Base-by-base conservation (phyloP, 768 basidiomycete genomes). In the Sporobolomyces phaffii region DNA sequence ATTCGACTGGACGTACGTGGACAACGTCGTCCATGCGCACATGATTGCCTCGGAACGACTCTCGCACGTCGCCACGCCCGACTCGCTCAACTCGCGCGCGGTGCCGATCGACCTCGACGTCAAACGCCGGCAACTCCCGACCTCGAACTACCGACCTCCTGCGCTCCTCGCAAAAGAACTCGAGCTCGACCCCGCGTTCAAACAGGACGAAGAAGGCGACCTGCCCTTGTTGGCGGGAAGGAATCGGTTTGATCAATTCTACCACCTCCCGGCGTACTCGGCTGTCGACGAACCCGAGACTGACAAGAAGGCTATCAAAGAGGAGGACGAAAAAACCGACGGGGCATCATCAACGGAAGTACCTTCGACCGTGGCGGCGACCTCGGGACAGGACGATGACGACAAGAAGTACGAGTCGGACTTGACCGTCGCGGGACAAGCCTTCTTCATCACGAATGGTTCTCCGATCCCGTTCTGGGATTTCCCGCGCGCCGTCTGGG, bases 391-490 rank as follows among this genome's bases (percentile, higher is more conserved):
- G 11, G 53, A 56, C 34, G 22, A 18, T 7, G 29, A 29, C 43
- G 44, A 31, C 13, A n/a, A 48, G 34, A n/a, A 41, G 14, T 56
- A 50, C 29, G 45, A 61, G 18, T 20, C n/a, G 3, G 54, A 65
- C 43, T 47, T 66, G 33, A 83, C 86, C 71, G 89, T 97, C 59
- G 92, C 91, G 7, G 94, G 94, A 0, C 89, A 97, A 77, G 89
- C 80, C 5, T 99, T 92, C 81, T 94, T 91, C 82, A 89, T 99
- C 78, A 93, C 92, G 62, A 98, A 98, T 75, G 91, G 92, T 68
- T 93, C 98, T 76, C 94, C 93, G 3, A 82, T 86, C 62, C 90
- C 90, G 78, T 97, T 97, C 81, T 99, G 94, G 94, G 92, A 96
- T 79, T 86, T 94, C 75, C 82, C 86, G 34, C 83, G 90, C 9